A percentile compares a stretch with the other conserved stretches of the same genome.
These are phyloP conservation scores for Aspergillus quadricinctus DNA, from an alignment of 2,329 filamentous ascomycete genomes.

Conservation along the genomic window DNA sequence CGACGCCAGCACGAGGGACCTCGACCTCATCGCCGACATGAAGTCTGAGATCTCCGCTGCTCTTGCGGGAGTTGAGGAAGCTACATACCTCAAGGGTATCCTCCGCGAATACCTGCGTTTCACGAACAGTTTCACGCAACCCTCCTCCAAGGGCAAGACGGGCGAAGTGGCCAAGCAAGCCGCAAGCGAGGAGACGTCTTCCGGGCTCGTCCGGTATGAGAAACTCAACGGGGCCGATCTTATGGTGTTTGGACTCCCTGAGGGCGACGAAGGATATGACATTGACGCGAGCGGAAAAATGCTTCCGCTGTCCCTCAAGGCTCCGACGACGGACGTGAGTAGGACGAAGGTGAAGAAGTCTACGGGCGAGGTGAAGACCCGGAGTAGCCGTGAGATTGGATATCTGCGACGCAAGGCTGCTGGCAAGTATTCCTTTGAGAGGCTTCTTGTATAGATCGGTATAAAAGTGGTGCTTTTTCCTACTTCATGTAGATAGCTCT, in stretches of 20 bases:
- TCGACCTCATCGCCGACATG: slow-evolving; percentile 45
- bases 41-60: slow-evolving; percentile 46
- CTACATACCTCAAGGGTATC: slow-evolving; percentile 44
- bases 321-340: slow-evolving; percentile 42
- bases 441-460: slow-evolving; percentile 58
- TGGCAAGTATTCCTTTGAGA: slow-evolving; percentile 78
- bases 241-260: slow-evolving; percentile 25
- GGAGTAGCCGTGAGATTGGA: slow-evolving; percentile 69
- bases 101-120: slow-evolving; percentile 44
- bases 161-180: slow-evolving; percentile 10
- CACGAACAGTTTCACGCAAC: slow-evolving; percentile 24
- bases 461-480: background rate
- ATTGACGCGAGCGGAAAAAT: slow-evolving; percentile 40
- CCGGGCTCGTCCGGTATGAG: slow-evolving; percentile 29
- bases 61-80: slow-evolving; percentile 45
- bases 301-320: slow-evolving; percentile 71
- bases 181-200: slow-evolving; percentile 7
- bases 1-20: slow-evolving; percentile 33
- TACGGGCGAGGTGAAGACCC: slow-evolving; percentile 65
- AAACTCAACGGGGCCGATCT: slow-evolving; percentile 39
- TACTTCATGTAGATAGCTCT: background rate
- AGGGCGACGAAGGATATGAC: slow-evolving; percentile 26
- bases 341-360: slow-evolving; percentile 53
- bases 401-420: slow-evolving; percentile 74
- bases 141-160: slow-evolving; percentile 8